A percentile compares a stretch with the other conserved stretches of the same genome.
These are phyloP conservation scores for Moesziomyces globuligerus DNA, from an alignment of 1,284 basidiomycete species.

Conservation along the genomic window DNA sequence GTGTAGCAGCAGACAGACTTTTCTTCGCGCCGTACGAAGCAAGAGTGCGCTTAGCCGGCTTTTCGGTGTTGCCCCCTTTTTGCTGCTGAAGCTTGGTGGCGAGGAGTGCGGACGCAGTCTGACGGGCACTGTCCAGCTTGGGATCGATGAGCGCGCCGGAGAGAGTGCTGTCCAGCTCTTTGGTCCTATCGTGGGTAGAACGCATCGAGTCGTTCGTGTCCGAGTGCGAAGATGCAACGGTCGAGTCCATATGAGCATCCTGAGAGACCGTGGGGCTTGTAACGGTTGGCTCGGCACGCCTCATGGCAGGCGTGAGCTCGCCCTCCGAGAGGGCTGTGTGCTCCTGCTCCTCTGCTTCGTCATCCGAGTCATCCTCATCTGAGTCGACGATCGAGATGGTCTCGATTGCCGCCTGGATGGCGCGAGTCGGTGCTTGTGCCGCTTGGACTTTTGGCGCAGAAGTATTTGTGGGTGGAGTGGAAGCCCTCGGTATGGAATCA, in stretches of 20 bases:
- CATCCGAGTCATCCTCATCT: constrained; percentile 28
- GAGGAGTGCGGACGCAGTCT: constrained; percentile 29
- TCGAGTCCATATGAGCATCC: constrained; percentile 19
- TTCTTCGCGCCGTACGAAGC: constrained; percentile 50
- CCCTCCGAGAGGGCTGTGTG: background rate
- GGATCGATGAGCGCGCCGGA: constrained; percentile 26
- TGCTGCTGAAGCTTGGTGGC: constrained; percentile 28
- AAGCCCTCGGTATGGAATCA: constrained; percentile 32
- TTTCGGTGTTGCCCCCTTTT: constrained; percentile 27
- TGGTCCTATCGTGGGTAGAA: constrained; percentile 9
- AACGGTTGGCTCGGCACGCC: constrained; percentile 15
- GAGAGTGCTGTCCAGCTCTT: constrained; percentile 21
- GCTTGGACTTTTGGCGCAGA: constrained; percentile 13
- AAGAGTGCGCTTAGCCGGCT: constrained; percentile 44
- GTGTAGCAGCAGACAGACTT: constrained; percentile 38
- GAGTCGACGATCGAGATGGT: constrained; percentile 23
- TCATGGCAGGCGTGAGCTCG: background rate
- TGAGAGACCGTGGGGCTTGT: constrained; percentile 24
- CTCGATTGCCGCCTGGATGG: background rate
- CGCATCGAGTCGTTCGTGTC: constrained; percentile 28
- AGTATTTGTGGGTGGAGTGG: constrained; percentile 27
- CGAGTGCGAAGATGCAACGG: constrained; percentile 13
- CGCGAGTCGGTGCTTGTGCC: background rate
- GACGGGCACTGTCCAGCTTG: constrained; percentile 33
- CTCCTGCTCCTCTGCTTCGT: background rate